Base-by-base conservation (phyloP, 2,329 filamentous ascomycete species). In the Colletotrichum melonis region DNA sequence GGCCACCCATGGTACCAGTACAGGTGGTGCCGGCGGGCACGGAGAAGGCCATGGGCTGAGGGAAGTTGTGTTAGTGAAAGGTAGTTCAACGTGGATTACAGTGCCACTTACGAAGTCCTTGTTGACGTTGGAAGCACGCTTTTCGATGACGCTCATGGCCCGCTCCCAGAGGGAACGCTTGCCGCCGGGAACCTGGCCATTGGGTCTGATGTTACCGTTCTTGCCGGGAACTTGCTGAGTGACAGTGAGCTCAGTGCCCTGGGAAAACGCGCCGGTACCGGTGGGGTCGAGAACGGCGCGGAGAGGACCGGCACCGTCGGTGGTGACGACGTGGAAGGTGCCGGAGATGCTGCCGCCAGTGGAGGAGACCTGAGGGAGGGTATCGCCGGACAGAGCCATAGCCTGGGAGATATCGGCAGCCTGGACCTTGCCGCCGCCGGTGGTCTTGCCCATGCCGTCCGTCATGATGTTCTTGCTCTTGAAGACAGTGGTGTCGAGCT, bases 401-500 rank as follows among this genome's bases (percentile, higher is more conserved):
- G 81, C 81, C 26, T 76, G 67, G 6, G 74, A 70, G 35, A 86
- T 73, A 74, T 79, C 79, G 46, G 69, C 72, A 24, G 82, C 69
- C 35, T 76, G 80, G 79, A 85, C 85, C 71, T 80, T 74, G 75
- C 84, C 84, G 26, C 75, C 69, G 35, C 77, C 80, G 0, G 76
- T 80, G 63, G 83, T 86, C 38, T 74, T 76, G 74, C 84, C 84
- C 38, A 85, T 81, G 26, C 83, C 82, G 74, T 85, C 77, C 55
- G 79, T 79, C 64, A 77, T 75, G 72, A 82, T 79, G 52, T 81
- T 78, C 75, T 76, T 81, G 22, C 74, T 77, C 24, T 74, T 70
- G 80, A 87, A 87, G 75, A 86, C 81, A 49, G 85, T 86, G 35
- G 85, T 86, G 77, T 87, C 85, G 42, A 83, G 77, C 75, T 87